Percentiles rank a stretch among this genome's conserved stretches.
Conservation (phyloP, 768 basidiomycete species). For the Phlegmacium glaucopus region DNA sequence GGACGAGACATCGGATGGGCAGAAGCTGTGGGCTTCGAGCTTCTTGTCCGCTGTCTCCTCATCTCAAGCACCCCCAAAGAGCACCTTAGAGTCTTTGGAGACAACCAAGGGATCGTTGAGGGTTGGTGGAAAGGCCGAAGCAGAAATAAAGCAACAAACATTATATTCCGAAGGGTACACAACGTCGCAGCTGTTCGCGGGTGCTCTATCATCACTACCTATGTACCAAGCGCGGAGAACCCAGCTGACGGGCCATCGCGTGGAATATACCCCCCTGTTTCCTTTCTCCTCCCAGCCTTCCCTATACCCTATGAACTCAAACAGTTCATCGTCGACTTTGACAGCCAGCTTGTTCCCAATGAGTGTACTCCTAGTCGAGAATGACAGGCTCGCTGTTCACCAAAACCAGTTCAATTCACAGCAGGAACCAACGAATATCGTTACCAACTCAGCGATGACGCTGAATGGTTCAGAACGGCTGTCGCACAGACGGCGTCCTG, state of each 20-base stretch:
- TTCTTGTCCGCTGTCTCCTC: slow-evolving; percentile 23
- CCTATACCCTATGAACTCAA: slow-evolving; percentile 23
- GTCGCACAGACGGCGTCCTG: too few relatives aligned
- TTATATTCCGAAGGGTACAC: slow-evolving; percentile 23
- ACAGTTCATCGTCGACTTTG: slow-evolving; percentile 23
- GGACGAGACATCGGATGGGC: too few relatives aligned
- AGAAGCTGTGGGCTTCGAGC: slow-evolving; percentile 38
- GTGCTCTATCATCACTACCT: slow-evolving; percentile 21
- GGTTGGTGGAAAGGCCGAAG: slow-evolving; percentile 36
- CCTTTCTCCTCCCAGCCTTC: slow-evolving; percentile 27
- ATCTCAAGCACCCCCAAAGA: neutral
- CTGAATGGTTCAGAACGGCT: too few relatives aligned
- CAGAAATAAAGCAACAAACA: slow-evolving; percentile 23
- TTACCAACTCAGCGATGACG: too few relatives aligned
- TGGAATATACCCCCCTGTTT: slow-evolving; percentile 20
- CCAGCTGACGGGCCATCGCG: slow-evolving; percentile 35
- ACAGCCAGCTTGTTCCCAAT: slow-evolving; percentile 6
- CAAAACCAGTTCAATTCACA: too few relatives aligned
- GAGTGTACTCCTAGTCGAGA: too few relatives aligned
- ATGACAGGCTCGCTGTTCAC: neutral
- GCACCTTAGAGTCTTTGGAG: slow-evolving; percentile 24
- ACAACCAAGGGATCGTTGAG: slow-evolving; percentile 37
- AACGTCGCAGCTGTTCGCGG: neutral
- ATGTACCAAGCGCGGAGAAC: slow-evolving; percentile 31
- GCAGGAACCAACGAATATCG: too few relatives aligned